Evolutionary conservation across 1,139 yeast genomes (phyloP).

Genomic region (Eremothecium coryli): DNA sequence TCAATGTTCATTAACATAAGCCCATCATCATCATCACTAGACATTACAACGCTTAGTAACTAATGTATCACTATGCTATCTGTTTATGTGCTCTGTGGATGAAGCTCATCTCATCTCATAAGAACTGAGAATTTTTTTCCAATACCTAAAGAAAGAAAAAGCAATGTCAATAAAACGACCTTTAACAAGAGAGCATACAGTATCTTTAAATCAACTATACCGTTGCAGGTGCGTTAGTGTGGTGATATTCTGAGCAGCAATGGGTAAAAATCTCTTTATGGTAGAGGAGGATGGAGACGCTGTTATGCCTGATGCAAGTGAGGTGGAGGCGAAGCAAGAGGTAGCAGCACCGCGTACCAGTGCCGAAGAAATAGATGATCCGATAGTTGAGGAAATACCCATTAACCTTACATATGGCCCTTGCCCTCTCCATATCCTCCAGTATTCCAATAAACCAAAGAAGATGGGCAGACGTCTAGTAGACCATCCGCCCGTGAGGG

Average conservation of each 20-base stretch:
- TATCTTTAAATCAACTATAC: no score
- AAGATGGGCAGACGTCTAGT: conserved; percentile 37
- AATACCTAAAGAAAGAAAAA: no score
- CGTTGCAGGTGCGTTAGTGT: no score
- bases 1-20: conserved; percentile 27
- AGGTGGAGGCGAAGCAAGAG: conserved; percentile 24
- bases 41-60: neutral
- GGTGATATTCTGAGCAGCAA: no score
- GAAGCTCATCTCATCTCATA: conserved; percentile 4
- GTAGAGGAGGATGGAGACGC: conserved; percentile 21
- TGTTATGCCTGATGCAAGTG: conserved; percentile 6
- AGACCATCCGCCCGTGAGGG: conserved; percentile 36
- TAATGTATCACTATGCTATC: neutral
- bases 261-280: conserved; percentile 20
- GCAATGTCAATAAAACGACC: no score
- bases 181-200: no score
- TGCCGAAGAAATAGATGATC: conserved; percentile 48
- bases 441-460: conserved; percentile 65
- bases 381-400: conserved; percentile 70
- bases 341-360: conserved; percentile 49
- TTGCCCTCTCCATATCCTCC: conserved; percentile 40
- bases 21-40: conserved; percentile 25
- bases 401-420: conserved; percentile 37
- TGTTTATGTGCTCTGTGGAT: neutral
- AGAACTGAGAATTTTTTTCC: conserved; percentile 1